A percentile compares a stretch with the other conserved stretches of the same genome.
Conservation (phyloP, 2,329 filamentous ascomycete species). For the Fusarium sp. region DNA sequence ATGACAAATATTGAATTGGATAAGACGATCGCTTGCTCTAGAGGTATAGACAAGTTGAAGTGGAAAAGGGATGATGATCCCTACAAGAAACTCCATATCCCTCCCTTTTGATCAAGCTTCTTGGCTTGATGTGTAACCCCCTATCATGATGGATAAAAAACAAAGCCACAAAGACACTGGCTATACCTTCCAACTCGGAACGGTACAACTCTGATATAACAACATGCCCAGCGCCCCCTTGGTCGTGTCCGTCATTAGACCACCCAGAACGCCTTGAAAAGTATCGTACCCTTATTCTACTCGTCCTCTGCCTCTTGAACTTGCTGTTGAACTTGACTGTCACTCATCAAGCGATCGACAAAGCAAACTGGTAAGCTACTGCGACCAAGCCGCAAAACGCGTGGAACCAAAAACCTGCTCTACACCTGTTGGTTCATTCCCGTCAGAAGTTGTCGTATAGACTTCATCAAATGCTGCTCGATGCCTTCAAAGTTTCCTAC, state of each 20-base stretch:
- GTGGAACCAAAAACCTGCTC: conserved; percentile 10
- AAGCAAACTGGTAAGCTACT: background rate
- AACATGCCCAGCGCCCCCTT: conserved; percentile 38
- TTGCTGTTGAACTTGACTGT: background rate
- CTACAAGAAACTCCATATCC: conserved; percentile 37
- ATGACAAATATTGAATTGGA: conserved; percentile 33
- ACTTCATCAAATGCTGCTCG: conserved; percentile 57
- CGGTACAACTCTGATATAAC: conserved; percentile 24
- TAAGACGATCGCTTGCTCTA: conserved; percentile 45
- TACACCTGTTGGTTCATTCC: conserved; percentile 57
- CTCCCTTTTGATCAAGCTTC: conserved; percentile 22
- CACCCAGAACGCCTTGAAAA: conserved; percentile 44
- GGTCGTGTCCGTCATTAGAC: conserved; percentile 46
- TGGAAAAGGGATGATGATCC: conserved; percentile 27
- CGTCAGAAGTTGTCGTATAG: conserved; percentile 54
- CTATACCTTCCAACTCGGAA: conserved; percentile 11
- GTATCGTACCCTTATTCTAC: conserved; percentile 26
- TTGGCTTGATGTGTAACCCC: conserved; percentile 15
- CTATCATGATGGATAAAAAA: conserved; percentile 17
- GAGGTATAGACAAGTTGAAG: conserved; percentile 42
- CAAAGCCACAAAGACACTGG: conserved; percentile 3
- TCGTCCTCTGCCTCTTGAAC: conserved; percentile 17
- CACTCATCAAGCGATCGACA: background rate
- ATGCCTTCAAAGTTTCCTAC: conserved; percentile 54
- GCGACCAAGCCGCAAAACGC: background rate